A percentile compares a stretch with the other conserved stretches of the same genome.
These are phyloP conservation scores for Parascedosporium putredinis DNA, from an alignment of 2,329 filamentous ascomycete species.

Conservation along the genomic window DNA sequence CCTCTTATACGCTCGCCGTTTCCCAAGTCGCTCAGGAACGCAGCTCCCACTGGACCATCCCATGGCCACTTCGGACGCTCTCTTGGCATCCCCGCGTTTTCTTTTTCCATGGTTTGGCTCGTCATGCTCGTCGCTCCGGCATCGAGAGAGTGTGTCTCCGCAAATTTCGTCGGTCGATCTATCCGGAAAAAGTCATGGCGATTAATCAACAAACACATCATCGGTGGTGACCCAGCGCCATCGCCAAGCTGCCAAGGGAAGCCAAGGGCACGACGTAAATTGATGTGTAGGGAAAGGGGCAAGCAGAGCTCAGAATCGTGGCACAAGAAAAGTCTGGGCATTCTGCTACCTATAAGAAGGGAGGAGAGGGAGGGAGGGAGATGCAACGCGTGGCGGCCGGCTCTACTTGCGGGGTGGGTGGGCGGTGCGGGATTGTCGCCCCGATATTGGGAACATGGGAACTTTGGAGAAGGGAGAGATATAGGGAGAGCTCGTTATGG, in stretches of 20 bases:
- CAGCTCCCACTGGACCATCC: too few species aligned
- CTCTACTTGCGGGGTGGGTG: not conserved
- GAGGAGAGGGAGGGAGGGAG: not conserved
- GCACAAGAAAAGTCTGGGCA: not conserved
- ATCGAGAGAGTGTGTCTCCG: not conserved
- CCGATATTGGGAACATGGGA: too few species aligned
- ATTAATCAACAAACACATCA: constrained; percentile 2
- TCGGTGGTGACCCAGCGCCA: not conserved
- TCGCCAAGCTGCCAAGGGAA: constrained; percentile 2
- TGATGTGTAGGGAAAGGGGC: not conserved
- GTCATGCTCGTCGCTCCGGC: not conserved
- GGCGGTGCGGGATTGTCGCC: too few species aligned
- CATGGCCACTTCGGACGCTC: too few species aligned
- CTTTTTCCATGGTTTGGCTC: not conserved
- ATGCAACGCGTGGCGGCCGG: not conserved
- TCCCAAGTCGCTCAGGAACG: too few species aligned
- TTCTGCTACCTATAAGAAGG: not conserved
- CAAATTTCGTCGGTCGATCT: not conserved
- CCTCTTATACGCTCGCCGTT: too few species aligned
- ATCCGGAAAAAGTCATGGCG: not conserved
- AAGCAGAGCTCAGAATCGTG: not conserved
- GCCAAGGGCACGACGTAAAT: not conserved
- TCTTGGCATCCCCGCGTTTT: not conserved
- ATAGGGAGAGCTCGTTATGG: too few species aligned
- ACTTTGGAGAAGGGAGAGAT: not conserved